Evolutionary conservation across 208 protist genomes (phyloP).

Genomic region (Trypanosoma congolense): DNA sequence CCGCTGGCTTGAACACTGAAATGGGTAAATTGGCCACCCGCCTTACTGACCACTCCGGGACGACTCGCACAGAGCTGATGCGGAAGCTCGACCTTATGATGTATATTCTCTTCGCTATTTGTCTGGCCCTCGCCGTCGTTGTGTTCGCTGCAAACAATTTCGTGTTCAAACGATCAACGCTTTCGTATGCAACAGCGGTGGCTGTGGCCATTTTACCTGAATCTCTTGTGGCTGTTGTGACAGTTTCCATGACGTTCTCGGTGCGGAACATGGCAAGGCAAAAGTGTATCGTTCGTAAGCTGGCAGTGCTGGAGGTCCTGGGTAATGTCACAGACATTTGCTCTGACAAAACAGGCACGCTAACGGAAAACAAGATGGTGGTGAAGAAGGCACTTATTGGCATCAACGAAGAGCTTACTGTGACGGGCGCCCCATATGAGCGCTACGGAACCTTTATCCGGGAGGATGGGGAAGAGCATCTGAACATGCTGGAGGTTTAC

Average conservation of each 20-base stretch:
- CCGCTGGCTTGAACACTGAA: conserved; percentile 73
- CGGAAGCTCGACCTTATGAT: conserved; percentile 85
- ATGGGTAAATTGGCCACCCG: conserved; percentile 85
- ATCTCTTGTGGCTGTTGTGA: conserved; percentile 77
- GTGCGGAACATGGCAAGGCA: conserved; percentile 82
- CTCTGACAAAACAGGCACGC: conserved; percentile 92
- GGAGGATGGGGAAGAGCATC: conserved; percentile 23
- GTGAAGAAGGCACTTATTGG: conserved; percentile 77
- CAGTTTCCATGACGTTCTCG: conserved; percentile 81
- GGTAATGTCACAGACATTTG: conserved; percentile 91
- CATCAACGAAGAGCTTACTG: conserved; percentile 44
- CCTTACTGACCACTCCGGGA: conserved; percentile 32
- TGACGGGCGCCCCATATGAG: conserved; percentile 75
- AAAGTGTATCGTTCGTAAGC: conserved; percentile 81
- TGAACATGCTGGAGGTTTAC: conserved; percentile 41
- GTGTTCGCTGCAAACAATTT: conserved; percentile 82
- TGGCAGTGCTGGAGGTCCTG: conserved; percentile 84
- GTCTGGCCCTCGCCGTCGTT: conserved; percentile 63
- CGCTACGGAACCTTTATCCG: conserved; percentile 57
- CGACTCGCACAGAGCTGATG: conserved; percentile 73
- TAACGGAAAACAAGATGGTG: conserved; percentile 93
- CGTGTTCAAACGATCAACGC: conserved; percentile 44
- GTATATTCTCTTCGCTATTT: conserved; percentile 83
- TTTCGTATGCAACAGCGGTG: conserved; percentile 77
- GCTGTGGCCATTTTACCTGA: conserved; percentile 90